phyloP scores from a whole-genome alignment of 202 grass and related monocot species.

The Saccharum hybrid region DNA sequence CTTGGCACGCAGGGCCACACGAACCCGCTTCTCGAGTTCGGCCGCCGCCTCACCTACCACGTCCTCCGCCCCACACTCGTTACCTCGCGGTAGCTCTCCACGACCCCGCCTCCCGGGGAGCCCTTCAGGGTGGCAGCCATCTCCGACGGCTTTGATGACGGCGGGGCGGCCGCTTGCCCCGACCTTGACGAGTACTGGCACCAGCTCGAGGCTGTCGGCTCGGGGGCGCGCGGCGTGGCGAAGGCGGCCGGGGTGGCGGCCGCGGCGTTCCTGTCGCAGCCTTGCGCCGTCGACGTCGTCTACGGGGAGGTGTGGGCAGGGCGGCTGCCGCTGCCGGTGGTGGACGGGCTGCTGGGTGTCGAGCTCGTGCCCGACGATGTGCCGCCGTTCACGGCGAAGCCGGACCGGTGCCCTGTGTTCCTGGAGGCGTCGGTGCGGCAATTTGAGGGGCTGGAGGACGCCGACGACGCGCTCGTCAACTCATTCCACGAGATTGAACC shows the following conservation, averaged over 20 bases:
- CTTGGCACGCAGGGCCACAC: too few relatives aligned
- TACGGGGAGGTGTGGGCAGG: conserved; percentile 50
- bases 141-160: conserved; percentile 70
- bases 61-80: conserved; percentile 52
- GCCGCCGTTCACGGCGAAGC: conserved; percentile 49
- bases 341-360: conserved; percentile 31
- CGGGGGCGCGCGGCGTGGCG: conserved; percentile 51
- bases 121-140: conserved; percentile 58
- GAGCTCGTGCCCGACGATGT: conserved; percentile 43
- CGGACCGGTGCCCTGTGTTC: conserved; percentile 9
- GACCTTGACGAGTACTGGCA: conserved; percentile 17
- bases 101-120: not conserved
- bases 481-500: conserved; percentile 60
- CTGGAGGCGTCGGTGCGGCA: not conserved
- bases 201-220: conserved; percentile 26
- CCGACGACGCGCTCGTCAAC: conserved; percentile 66
- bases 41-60: conserved; percentile 50
- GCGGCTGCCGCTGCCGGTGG: conserved; percentile 42
- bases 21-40: conserved; percentile 60
- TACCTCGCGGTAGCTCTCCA: conserved; percentile 55
- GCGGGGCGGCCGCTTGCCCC: conserved; percentile 7
- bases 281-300: conserved; percentile 46
- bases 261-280: conserved; percentile 54
- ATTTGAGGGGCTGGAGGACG: conserved; percentile 44
- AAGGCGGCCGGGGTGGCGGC: conserved; percentile 15